A percentile compares a stretch with the other conserved stretches of the same genome.
These are phyloP conservation scores for Candida nitratophila DNA, from an alignment of 805 yeast species.

Conservation along the genomic window DNA sequence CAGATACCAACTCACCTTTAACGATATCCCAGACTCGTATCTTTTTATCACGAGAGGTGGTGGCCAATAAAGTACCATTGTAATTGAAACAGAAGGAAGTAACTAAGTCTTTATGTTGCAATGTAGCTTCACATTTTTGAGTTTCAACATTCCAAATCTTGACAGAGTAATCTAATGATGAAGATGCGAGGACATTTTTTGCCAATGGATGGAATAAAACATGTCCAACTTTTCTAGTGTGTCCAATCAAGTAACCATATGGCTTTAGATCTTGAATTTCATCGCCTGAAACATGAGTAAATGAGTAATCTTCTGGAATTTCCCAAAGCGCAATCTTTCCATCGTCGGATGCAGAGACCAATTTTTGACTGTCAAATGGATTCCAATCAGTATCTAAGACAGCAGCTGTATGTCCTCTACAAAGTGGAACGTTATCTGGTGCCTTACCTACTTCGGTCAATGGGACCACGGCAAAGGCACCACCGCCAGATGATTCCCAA, in stretches of 20 bases:
- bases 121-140: constrained; percentile 62
- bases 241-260: constrained; percentile 67
- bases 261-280: constrained; percentile 71
- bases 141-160: constrained; percentile 85
- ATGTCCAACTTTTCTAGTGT: constrained; percentile 89
- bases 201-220: constrained; percentile 87
- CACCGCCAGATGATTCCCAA: constrained; percentile 96
- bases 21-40: constrained; percentile 90
- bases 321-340: constrained; percentile 81
- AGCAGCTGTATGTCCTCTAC: constrained; percentile 93
- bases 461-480: constrained; percentile 94
- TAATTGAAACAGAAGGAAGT: constrained; percentile 90
- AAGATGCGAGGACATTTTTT: constrained; percentile 76
- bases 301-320: constrained; percentile 76
- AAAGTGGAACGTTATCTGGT: constrained; percentile 88
- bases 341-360: constrained; percentile 78
- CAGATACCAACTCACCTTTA: constrained; percentile 63
- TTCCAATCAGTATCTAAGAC: constrained; percentile 94
- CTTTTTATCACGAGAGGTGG: constrained; percentile 85
- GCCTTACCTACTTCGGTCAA: constrained; percentile 80
- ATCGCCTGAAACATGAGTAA: constrained; percentile 47
- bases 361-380: constrained; percentile 72
- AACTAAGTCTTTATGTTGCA: constrained; percentile 84
- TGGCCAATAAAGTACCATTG: constrained; percentile 81
- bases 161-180: constrained; percentile 85